These are phyloP conservation scores for Phytophthora sp. DNA, from an alignment of 352 stramenopile genomes.

Conservation along the genomic window DNA sequence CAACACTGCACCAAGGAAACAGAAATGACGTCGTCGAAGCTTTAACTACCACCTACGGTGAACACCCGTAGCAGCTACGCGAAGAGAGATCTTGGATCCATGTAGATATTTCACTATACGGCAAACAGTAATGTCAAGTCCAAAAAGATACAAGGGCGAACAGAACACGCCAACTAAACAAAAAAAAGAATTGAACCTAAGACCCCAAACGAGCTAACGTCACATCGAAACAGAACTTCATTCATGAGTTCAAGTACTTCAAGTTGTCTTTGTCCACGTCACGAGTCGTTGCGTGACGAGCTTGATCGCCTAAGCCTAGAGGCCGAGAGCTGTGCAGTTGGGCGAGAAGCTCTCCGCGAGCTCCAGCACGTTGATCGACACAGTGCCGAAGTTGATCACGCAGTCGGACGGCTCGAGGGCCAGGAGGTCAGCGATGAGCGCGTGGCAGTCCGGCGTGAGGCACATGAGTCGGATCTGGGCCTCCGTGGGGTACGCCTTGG, in stretches of 20 bases:
- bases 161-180: too few species aligned
- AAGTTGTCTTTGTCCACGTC: conserved; percentile 17
- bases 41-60: conserved; percentile 13
- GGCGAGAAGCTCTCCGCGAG: conserved; percentile 46
- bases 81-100: too few species aligned
- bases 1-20: conserved; percentile 31
- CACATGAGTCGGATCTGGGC: conserved; percentile 46
- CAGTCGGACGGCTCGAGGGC: conserved; percentile 49
- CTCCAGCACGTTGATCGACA: conserved; percentile 55
- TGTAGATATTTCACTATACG: too few species aligned
- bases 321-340: conserved; percentile 42
- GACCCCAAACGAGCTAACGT: not conserved
- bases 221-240: conserved; percentile 25
- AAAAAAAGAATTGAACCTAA: not conserved
- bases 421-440: conserved; percentile 40
- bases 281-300: conserved; percentile 17
- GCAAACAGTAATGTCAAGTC: too few species aligned
- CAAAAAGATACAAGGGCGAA: too few species aligned
- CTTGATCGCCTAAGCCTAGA: conserved; percentile 26
- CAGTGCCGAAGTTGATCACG: conserved; percentile 45
- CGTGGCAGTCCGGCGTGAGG: conserved; percentile 39
- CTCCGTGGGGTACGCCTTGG: conserved; percentile 37
- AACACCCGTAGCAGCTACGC: too few species aligned
- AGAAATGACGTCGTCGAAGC: conserved; percentile 1
- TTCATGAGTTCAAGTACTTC: conserved; percentile 23